Conservation (phyloP, 495 filamentous ascomycete species). For the Clohesyomyces aquaticus region DNA sequence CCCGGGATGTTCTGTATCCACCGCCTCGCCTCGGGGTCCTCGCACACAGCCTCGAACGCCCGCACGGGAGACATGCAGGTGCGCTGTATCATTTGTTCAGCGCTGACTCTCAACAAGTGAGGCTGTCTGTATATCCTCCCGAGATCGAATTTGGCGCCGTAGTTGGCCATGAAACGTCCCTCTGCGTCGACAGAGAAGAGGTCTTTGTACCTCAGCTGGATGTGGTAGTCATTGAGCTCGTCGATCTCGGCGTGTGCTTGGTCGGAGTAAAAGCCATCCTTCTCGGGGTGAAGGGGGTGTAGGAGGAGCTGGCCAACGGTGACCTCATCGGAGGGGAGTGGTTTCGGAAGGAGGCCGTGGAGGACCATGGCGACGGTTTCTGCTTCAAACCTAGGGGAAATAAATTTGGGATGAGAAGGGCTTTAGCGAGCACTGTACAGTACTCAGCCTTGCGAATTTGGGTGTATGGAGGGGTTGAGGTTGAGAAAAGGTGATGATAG, state of each 20-base stretch:
- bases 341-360: conserved; percentile 41
- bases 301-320: conserved; percentile 37
- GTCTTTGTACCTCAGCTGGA: conserved; percentile 40
- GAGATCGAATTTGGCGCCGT: conserved; percentile 41
- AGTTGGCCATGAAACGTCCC: conserved; percentile 40
- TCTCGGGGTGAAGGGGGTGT: conserved; percentile 39
- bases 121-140: conserved; percentile 37
- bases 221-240: conserved; percentile 41
- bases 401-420: too few species aligned
- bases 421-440: background rate
- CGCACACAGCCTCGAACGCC: conserved; percentile 34
- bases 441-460: background rate
- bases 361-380: conserved; percentile 24
- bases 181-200: conserved; percentile 38
- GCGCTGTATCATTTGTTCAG: conserved; percentile 41
- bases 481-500: conserved; percentile 4
- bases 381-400: too few species aligned
- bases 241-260: conserved; percentile 24
- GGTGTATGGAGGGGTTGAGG: background rate
- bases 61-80: conserved; percentile 12
- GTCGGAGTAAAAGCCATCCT: conserved; percentile 37
- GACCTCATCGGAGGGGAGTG: conserved; percentile 35
- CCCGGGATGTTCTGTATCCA: conserved; percentile 26
- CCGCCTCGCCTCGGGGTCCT: conserved; percentile 32
- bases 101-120: conserved; percentile 34